Percentiles rank a stretch among this genome's conserved stretches.
Conservation (phyloP, 2,329 filamentous ascomycete species). For the Neonectria faginata region DNA sequence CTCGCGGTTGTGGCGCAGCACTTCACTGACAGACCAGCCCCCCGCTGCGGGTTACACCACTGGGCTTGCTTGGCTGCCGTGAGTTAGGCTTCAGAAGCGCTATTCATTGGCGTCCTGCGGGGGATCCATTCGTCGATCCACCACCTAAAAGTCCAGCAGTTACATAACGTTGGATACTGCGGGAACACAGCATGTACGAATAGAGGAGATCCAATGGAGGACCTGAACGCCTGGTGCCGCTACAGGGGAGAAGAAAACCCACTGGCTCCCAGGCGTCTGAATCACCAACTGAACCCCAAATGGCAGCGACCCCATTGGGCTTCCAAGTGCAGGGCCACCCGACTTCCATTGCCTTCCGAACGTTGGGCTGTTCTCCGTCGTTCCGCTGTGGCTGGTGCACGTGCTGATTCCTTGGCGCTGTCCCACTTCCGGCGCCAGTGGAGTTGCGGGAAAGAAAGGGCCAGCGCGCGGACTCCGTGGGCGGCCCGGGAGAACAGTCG, state of each 20-base stretch:
- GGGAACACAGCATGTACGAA: too few relatives aligned
- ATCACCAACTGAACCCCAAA: neutral
- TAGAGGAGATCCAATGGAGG: too few relatives aligned
- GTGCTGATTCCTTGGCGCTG: neutral
- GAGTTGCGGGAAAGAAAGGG: too few relatives aligned
- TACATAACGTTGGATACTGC: too few relatives aligned
- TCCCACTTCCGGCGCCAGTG: neutral
- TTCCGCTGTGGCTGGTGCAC: conserved; percentile 8
- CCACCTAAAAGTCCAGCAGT: neutral
- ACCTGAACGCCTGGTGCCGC: neutral
- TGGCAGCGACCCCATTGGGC: neutral
- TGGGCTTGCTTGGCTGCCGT: too few relatives aligned
- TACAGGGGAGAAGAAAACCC: neutral
- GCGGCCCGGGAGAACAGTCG: neutral
- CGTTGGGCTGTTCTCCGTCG: neutral
- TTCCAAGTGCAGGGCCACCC: neutral
- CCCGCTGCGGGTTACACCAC: neutral
- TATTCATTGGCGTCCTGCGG: neutral
- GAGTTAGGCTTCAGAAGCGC: neutral
- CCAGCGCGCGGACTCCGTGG: neutral
- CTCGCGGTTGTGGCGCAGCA: conserved; percentile 31
- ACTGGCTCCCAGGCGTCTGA: neutral
- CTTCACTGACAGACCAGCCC: neutral
- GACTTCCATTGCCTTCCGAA: neutral
- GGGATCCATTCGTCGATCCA: neutral